Evolutionary conservation across 768 basidiomycete species (phyloP).

Genomic region (Pleurotus eryngii): DNA sequence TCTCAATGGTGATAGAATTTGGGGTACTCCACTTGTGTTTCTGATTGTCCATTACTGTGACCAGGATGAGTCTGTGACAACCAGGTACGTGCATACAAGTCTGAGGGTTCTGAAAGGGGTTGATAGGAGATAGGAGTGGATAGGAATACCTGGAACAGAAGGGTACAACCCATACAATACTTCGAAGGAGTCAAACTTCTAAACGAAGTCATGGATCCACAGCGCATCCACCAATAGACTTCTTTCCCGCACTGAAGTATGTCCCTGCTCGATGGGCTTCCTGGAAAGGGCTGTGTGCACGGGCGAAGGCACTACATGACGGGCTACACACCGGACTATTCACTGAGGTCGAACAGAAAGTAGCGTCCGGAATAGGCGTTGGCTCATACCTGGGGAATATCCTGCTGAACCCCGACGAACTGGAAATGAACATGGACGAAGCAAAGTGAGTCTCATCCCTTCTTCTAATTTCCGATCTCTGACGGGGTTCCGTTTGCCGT

Average conservation of each 20-base stretch:
- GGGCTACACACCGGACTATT: constrained; percentile 6
- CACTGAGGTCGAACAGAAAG: background rate
- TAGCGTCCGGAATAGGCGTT: constrained; percentile 17
- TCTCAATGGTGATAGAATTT: no score
- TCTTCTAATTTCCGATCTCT: background rate
- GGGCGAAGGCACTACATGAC: constrained; percentile 3
- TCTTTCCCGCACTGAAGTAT: constrained; percentile 13
- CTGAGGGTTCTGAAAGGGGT: no score
- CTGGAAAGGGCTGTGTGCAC: constrained; percentile 12
- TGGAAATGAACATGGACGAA: constrained; percentile 8
- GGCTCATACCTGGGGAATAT: constrained; percentile 23
- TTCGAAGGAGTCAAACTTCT: constrained; percentile 1
- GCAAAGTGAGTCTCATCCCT: constrained; percentile 4
- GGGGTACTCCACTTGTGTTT: no score
- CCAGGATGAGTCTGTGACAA: no score
- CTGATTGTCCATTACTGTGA: no score
- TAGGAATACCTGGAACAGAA: no score
- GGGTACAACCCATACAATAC: no score
- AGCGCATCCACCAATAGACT: constrained; percentile 12
- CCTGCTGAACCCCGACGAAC: constrained; percentile 8
- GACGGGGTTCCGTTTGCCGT: background rate
- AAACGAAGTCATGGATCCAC: constrained; percentile 4
- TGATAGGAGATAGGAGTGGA: no score
- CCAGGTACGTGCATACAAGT: no score
- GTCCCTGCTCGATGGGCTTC: constrained; percentile 15